These are phyloP conservation scores for Xylaria multiplex DNA, from an alignment of 2,329 filamentous ascomycete genomes.

Conservation along the genomic window DNA sequence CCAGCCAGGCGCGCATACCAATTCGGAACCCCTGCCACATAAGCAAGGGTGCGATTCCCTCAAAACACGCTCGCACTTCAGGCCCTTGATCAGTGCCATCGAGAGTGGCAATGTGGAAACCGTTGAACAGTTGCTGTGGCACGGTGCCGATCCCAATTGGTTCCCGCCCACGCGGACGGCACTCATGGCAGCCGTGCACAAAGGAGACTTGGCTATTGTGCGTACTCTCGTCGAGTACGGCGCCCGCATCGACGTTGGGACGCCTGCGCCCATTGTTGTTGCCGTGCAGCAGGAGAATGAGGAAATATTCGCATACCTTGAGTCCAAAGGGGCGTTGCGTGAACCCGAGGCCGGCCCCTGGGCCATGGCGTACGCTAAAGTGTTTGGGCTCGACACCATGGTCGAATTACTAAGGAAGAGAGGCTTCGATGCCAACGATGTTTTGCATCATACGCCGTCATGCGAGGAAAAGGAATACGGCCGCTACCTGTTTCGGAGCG, in stretches of 20 bases:
- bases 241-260: conserved; percentile 35
- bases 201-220: conserved; percentile 34
- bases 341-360: conserved; percentile 31
- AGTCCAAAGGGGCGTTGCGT: conserved; percentile 24
- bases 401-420: conserved; percentile 17
- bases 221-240: conserved; percentile 37
- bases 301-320: conserved; percentile 30
- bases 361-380: conserved; percentile 37
- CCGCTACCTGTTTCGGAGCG: conserved; percentile 34
- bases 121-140: conserved; percentile 34
- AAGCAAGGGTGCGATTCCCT: conserved; percentile 32
- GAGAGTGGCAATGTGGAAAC: conserved; percentile 37
- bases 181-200: conserved; percentile 37
- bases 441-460: conserved; percentile 33
- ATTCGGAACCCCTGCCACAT: conserved; percentile 20
- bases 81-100: conserved; percentile 37
- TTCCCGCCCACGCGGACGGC: conserved; percentile 35
- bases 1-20: conserved; percentile 27
- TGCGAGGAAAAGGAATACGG: conserved; percentile 34
- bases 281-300: conserved; percentile 39
- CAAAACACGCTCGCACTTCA: conserved; percentile 26
- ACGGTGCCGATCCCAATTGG: conserved; percentile 39
- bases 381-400: conserved; percentile 37
- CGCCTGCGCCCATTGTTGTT: conserved; percentile 36
- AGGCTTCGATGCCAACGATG: conserved; percentile 27